These are phyloP conservation scores for Scolecobasidium constrictum DNA, from an alignment of 2,329 filamentous ascomycete species.

Conservation along the genomic window DNA sequence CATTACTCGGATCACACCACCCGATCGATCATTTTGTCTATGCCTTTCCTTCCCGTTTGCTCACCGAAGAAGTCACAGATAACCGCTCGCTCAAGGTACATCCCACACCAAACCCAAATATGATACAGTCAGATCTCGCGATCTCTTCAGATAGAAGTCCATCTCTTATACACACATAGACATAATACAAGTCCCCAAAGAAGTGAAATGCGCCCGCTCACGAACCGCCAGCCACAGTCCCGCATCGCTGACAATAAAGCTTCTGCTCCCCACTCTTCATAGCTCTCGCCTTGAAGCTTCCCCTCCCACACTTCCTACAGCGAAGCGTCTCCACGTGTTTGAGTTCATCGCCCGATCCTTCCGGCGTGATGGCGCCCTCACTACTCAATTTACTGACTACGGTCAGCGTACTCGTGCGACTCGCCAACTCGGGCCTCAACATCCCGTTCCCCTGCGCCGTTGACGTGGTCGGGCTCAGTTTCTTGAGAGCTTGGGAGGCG, in stretches of 20 bases:
- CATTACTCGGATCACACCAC: no score
- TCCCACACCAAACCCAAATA: no score
- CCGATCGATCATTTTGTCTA: no score
- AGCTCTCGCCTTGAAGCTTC: conserved; percentile 52
- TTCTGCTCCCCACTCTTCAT: conserved; percentile 41
- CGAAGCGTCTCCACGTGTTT: conserved; percentile 37
- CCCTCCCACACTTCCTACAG: conserved; percentile 48
- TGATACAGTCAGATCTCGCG: no score
- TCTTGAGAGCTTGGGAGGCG: conserved; percentile 7
- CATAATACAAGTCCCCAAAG: no score
- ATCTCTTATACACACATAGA: no score
- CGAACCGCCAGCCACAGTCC: conserved; percentile 11
- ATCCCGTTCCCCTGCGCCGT: conserved; percentile 11
- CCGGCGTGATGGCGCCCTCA: conserved; percentile 26
- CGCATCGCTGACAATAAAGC: conserved; percentile 51
- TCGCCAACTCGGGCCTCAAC: conserved; percentile 16
- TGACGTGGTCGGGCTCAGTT: conserved; percentile 7
- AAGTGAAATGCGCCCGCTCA: no score
- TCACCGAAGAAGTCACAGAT: no score
- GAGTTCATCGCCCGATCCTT: conserved; percentile 20
- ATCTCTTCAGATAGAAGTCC: no score
- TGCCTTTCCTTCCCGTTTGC: no score
- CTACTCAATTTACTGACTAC: conserved; percentile 47
- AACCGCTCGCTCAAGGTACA: no score
- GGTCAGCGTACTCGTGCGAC: conserved; percentile 29